Percentiles rank a stretch among this genome's conserved stretches.
Conservation (phyloP, 164 flowering plant genomes). For the Kingdonia uniflora region DNA sequence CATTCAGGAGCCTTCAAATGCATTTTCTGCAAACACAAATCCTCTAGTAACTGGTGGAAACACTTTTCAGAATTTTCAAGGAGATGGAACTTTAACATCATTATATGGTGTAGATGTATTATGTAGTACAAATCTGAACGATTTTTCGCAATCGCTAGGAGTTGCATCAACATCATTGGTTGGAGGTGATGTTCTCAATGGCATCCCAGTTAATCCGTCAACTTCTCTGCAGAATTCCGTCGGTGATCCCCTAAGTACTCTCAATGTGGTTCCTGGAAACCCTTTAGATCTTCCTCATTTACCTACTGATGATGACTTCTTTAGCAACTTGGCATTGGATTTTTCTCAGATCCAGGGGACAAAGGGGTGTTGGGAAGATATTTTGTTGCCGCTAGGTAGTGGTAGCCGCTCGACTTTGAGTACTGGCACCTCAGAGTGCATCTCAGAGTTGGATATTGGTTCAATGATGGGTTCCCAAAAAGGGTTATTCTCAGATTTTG, state of each 20-base stretch:
- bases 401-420: conserved; percentile 15
- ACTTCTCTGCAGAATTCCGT: conserved; percentile 27
- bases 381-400: conserved; percentile 17
- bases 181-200: conserved; percentile 7
- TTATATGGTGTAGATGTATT: conserved; percentile 3
- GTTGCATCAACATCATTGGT: conserved; percentile 11
- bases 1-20: conserved; percentile 13
- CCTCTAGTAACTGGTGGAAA: conserved; percentile 10
- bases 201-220: conserved; percentile 15
- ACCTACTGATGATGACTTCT: conserved; percentile 21
- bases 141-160: conserved; percentile 20
- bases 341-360: conserved; percentile 16
- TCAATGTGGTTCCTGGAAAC: conserved; percentile 13
- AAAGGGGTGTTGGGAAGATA: conserved; percentile 29
- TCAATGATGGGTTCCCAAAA: conserved; percentile 22
- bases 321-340: conserved; percentile 24
- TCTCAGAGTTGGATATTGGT: conserved; percentile 26
- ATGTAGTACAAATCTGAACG: conserved; percentile 11
- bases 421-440: conserved; percentile 22
- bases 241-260: conserved; percentile 13
- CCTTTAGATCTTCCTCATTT: conserved; percentile 13
- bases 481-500: conserved; percentile 55
- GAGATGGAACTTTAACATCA: conserved; percentile 12
- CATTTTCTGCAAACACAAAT: conserved; percentile 12
- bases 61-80: conserved; percentile 13